Base-by-base conservation (phyloP, 1,284 basidiomycete genomes). In the Cryptococcus sp. region DNA sequence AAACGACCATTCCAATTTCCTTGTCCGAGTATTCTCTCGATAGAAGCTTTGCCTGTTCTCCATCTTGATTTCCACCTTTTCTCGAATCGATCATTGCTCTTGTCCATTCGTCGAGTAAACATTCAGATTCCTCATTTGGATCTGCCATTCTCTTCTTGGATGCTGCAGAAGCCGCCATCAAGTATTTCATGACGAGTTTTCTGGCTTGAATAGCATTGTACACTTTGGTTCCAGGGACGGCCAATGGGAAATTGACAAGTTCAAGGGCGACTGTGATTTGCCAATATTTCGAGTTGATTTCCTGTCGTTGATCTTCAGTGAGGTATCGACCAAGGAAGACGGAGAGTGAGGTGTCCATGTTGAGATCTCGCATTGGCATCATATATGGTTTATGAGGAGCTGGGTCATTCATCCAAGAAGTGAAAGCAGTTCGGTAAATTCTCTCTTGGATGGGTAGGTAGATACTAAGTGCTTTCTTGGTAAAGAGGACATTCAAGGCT, bases 171-270 rank as follows among this genome's bases (percentile, higher is more conserved):
- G 93, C 91, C 59, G 85, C 80, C 70, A 85, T 84, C 57, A 98
- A 83, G 84, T 88, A 90, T 69, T 84, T 83, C 81, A 95, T 84
- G 6, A 91, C 90, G 46, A 82, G 80, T 77, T 97, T 98, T 71
- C 95, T 86, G 4, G 92, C 90, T 78, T 96, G 86, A 68, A 95
- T 89, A 2, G 95, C 95, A 62, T 87, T 89, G 80, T 90, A 98
- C 50, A 98, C 86, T 77, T 98, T 98, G 56, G 95, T 98, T 35
- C 96, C 96, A 35, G 93, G 93, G 49, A 94, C 66, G n/a, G 92
- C 87, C 60, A 98, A 80, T 31, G 95, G 95, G 82, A 98, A 98
- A 82, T 98, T 98, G 81, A 98, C 95, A 56, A 98, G 88, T 76
- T 98, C 92, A 46, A 98, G 86, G 1, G 95, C 91, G 64, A 86